Evolutionary conservation across 2,329 filamentous ascomycete genomes (phyloP).

Genomic region (Colletotrichum abscissum): DNA sequence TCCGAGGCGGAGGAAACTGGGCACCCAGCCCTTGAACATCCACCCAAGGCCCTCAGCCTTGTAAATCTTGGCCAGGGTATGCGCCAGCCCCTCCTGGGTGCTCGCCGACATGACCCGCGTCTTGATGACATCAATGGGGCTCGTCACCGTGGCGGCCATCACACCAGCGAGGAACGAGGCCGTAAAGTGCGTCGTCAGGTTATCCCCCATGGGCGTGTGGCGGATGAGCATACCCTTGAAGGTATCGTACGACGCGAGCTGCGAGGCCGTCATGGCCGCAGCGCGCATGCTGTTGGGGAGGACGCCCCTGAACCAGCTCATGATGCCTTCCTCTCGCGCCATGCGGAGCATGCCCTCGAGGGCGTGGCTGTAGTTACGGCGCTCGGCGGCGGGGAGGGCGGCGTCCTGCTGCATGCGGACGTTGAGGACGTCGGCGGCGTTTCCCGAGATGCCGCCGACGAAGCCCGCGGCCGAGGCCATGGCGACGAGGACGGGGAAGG

Average conservation of each 20-base stretch:
- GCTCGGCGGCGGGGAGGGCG: slow-evolving; percentile 76
- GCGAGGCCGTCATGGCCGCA: slow-evolving; percentile 87
- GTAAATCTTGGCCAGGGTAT: slow-evolving; percentile 74
- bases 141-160: slow-evolving; percentile 86
- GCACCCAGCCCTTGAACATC: slow-evolving; percentile 93
- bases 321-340: slow-evolving; percentile 83
- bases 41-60: slow-evolving; percentile 78
- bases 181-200: slow-evolving; percentile 80
- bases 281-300: slow-evolving; percentile 85
- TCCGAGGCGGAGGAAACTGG: slow-evolving; percentile 75
- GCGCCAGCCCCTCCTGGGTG: slow-evolving; percentile 63
- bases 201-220: slow-evolving; percentile 75
- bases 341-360: slow-evolving; percentile 88
- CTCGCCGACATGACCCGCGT: slow-evolving; percentile 84
- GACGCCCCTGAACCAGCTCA: slow-evolving; percentile 84
- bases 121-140: slow-evolving; percentile 90
- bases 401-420: slow-evolving; percentile 98
- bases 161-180: slow-evolving; percentile 84
- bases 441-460: slow-evolving; percentile 88
- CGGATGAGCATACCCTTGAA: slow-evolving; percentile 79
- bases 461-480: slow-evolving; percentile 89
- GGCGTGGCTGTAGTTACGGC: slow-evolving; percentile 90
- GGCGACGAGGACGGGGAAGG: slow-evolving; percentile 81
- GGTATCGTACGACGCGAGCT: slow-evolving; percentile 86
- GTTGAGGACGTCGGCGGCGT: slow-evolving; percentile 95